phyloP scores from a whole-genome alignment of 176 grass and related monocot genomes.

The Triticum urartu region DNA sequence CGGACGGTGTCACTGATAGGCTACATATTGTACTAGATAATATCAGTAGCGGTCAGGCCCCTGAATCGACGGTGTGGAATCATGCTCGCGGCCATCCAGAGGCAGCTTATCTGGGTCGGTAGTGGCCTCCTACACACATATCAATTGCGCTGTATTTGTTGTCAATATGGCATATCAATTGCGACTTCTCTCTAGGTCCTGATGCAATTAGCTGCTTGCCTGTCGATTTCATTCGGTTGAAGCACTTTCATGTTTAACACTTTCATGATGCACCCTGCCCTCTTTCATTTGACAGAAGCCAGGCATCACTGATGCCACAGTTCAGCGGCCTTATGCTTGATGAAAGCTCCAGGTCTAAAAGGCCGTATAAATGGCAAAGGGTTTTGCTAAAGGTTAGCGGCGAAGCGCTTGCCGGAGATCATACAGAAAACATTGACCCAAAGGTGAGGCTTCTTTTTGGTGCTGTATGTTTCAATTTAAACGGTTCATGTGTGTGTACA shows the following conservation, averaged over 20 bases:
- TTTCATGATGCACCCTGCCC: neutral
- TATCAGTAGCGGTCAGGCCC: neutral
- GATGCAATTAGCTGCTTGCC: neutral
- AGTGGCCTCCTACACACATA: neutral
- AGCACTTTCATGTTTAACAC: neutral
- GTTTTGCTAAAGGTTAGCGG: constrained; percentile 97
- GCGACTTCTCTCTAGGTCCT: neutral
- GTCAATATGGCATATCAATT: neutral
- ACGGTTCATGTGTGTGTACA: neutral
- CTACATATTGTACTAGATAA: neutral
- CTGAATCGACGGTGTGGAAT: neutral
- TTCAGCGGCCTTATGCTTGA: constrained; percentile 60
- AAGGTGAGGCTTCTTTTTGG: constrained; percentile 53
- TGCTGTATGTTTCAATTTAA: neutral
- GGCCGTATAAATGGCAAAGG: constrained; percentile 72
- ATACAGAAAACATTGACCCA: constrained; percentile 80
- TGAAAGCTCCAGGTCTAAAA: constrained; percentile 53
- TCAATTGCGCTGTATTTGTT: neutral
- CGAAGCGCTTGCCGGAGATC: constrained; percentile 90
- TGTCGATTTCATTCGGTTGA: neutral
- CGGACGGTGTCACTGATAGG: neutral
- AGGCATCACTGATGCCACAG: constrained; percentile 45
- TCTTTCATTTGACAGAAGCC: constrained; percentile 31
- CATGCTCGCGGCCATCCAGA: neutral
- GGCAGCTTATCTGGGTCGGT: neutral